A percentile compares a stretch with the other conserved stretches of the same genome.
Evolutionary conservation across 1,284 basidiomycete genomes (phyloP).

Genomic region (Puccinia polysora): DNA sequence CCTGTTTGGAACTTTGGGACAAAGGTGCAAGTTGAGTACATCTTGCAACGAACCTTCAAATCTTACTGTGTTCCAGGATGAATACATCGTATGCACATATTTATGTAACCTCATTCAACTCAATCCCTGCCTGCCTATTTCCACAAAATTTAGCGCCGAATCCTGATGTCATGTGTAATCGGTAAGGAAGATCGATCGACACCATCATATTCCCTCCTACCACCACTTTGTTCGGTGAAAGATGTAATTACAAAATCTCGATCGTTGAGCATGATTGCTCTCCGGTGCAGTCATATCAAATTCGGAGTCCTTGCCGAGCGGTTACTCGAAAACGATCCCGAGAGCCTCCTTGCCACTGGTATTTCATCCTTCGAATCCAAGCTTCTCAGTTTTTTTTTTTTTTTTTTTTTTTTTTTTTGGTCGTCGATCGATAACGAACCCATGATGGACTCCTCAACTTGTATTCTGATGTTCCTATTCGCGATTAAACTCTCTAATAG

Average conservation of each 20-base stretch:
- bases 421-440: not conserved
- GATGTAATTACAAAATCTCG: not conserved
- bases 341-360: slow-evolving; percentile 74
- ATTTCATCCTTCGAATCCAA: slow-evolving; percentile 42
- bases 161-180: slow-evolving; percentile 90
- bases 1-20: slow-evolving; percentile 71
- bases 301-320: slow-evolving; percentile 77
- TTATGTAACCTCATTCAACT: slow-evolving; percentile 37
- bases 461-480: too few relatives aligned
- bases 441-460: not conserved
- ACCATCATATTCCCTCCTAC: not conserved
- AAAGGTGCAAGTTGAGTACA: slow-evolving; percentile 58
- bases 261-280: not conserved
- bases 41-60: not conserved
- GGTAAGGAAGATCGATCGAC: slow-evolving; percentile 55
- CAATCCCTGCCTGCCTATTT: slow-evolving; percentile 50
- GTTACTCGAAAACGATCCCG: slow-evolving; percentile 55
- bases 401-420: too few relatives aligned
- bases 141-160: slow-evolving; percentile 63
- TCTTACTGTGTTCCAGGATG: slow-evolving; percentile 46
- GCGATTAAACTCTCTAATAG: slow-evolving; percentile 54
- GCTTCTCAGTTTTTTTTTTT: too few relatives aligned
- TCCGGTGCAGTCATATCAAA: slow-evolving; percentile 93
- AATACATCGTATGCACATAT: slow-evolving; percentile 47
- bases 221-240: not conserved